Conservation (phyloP, 2,329 filamentous ascomycete genomes). For the Verticillium tricorpus region DNA sequence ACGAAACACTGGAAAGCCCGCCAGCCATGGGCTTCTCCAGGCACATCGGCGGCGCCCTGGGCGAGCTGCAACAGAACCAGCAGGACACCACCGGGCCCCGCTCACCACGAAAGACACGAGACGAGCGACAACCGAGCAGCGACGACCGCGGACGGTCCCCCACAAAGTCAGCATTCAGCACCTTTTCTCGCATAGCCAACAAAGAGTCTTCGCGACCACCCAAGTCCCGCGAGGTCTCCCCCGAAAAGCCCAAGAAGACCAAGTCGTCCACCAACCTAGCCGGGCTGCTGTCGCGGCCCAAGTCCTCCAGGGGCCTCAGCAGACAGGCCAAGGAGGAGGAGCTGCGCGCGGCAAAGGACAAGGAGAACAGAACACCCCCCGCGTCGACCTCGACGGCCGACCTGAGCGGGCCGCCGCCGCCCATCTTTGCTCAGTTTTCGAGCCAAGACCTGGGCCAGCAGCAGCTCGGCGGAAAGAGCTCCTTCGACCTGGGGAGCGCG, state of each 20-base stretch:
- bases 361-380: slow-evolving; percentile 73
- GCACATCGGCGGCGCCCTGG: slow-evolving; percentile 41
- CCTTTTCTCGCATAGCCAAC: slow-evolving; percentile 36
- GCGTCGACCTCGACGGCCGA: slow-evolving; percentile 36
- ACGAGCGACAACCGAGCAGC: slow-evolving; percentile 20
- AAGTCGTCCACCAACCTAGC: slow-evolving; percentile 84
- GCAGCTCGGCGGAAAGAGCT: slow-evolving; percentile 11
- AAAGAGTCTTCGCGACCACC: slow-evolving; percentile 33
- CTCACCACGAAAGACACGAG: slow-evolving; percentile 33
- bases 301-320: slow-evolving; percentile 65
- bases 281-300: slow-evolving; percentile 68
- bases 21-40: slow-evolving; percentile 29
- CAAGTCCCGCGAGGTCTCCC: slow-evolving; percentile 42
- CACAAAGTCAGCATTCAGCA: slow-evolving; percentile 38
- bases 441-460: slow-evolving; percentile 27
- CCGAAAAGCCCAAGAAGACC: slow-evolving; percentile 66
- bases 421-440: slow-evolving; percentile 77
- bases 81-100: slow-evolving; percentile 29
- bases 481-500: slow-evolving; percentile 11
- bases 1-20: slow-evolving; percentile 10
- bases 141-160: slow-evolving; percentile 32
- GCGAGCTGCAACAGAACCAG: slow-evolving; percentile 54
- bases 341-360: slow-evolving; percentile 56
- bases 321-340: slow-evolving; percentile 46
- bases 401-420: slow-evolving; percentile 42